phyloP scores from a whole-genome alignment of 2,329 filamentous ascomycete species.

The Pezicula carpinea region DNA sequence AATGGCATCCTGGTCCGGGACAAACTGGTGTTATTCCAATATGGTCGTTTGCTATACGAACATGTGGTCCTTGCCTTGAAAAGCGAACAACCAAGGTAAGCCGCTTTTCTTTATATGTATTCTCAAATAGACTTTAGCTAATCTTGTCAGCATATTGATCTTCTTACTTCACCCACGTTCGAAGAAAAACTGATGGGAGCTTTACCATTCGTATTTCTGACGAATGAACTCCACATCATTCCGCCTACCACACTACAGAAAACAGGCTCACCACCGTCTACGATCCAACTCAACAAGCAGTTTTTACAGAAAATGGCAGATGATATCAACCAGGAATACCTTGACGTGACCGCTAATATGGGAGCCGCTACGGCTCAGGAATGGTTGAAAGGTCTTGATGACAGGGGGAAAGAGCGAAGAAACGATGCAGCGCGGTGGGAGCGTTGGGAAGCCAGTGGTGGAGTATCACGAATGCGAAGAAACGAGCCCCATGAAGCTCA shows the following conservation, averaged over 20 bases:
- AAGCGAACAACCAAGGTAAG: constrained; percentile 60
- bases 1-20: constrained; percentile 59
- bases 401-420: constrained; percentile 54
- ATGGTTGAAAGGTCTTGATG: constrained; percentile 72
- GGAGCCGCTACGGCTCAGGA: constrained; percentile 67
- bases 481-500: constrained; percentile 6
- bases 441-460: constrained; percentile 42
- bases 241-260: constrained; percentile 50
- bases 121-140: constrained; percentile 13
- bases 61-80: constrained; percentile 63
- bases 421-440: constrained; percentile 68
- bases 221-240: constrained; percentile 55
- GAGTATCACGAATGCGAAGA: constrained; percentile 19
- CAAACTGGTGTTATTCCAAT: constrained; percentile 55
- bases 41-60: constrained; percentile 66
- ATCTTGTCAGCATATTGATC: constrained; percentile 58
- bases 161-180: constrained; percentile 57
- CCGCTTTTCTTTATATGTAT: constrained; percentile 13
- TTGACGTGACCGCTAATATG: constrained; percentile 53
- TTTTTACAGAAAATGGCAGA: constrained; percentile 62
- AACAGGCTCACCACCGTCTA: constrained; percentile 39
- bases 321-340: constrained; percentile 56
- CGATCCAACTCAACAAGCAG: constrained; percentile 55
- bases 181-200: constrained; percentile 60
- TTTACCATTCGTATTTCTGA: constrained; percentile 65